A percentile compares a stretch with the other conserved stretches of the same genome.
Evolutionary conservation across 1,284 basidiomycete genomes (phyloP).

Genomic region (Trametes sp.): DNA sequence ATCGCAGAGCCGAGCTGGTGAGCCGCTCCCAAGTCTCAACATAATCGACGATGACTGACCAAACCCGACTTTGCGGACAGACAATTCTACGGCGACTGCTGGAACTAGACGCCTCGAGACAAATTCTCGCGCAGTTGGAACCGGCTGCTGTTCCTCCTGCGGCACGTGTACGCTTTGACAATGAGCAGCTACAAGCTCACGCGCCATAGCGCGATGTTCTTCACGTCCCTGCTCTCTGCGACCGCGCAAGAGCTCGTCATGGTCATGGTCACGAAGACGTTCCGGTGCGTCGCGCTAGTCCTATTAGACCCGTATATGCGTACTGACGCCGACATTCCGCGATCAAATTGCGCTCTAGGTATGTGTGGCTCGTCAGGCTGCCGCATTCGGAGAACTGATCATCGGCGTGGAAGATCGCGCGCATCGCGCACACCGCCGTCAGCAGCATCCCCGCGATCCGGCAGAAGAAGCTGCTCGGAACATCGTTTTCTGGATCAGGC

Average conservation of each 20-base stretch:
- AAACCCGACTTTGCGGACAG: conserved; percentile 89
- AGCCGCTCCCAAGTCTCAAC: conserved; percentile 39
- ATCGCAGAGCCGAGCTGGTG: not conserved
- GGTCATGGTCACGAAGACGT: conserved; percentile 93
- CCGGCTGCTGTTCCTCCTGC: conserved; percentile 91
- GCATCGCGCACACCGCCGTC: conserved; percentile 90
- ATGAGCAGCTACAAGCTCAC: conserved; percentile 83
- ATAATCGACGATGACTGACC: conserved; percentile 42
- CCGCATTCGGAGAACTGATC: not conserved
- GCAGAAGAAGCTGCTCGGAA: conserved; percentile 81
- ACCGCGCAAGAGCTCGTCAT: conserved; percentile 95
- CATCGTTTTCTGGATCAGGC: conserved; percentile 94
- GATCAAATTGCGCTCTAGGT: conserved; percentile 78
- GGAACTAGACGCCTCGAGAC: conserved; percentile 97
- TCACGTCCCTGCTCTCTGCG: conserved; percentile 92
- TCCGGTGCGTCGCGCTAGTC: conserved; percentile 56
- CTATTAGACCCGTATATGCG: too few species aligned
- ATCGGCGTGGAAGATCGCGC: conserved; percentile 74
- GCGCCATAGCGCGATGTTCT: conserved; percentile 81
- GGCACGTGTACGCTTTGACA: conserved; percentile 93
- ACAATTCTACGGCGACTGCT: conserved; percentile 98
- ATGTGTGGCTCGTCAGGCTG: too few species aligned
- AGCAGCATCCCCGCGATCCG: conserved; percentile 81
- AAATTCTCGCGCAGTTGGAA: conserved; percentile 98
- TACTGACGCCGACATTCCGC: conserved; percentile 22